Evolutionary conservation across 2,329 filamentous ascomycete genomes (phyloP).

Genomic region (Scytalidium lignicola): DNA sequence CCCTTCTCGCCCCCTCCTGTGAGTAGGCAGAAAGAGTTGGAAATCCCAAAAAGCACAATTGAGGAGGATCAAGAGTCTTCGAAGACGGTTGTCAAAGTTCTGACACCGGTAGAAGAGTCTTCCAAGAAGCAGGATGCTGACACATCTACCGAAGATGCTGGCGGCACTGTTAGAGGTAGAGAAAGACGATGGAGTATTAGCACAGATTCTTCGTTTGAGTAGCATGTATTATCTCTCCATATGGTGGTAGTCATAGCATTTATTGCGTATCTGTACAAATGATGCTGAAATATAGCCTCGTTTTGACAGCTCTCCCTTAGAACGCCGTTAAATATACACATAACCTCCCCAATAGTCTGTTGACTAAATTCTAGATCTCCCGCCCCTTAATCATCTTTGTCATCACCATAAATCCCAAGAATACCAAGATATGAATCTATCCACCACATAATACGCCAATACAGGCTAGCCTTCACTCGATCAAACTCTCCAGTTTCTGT

Average conservation of each 20-base stretch:
- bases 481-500: constrained; percentile 74
- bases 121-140: background rate
- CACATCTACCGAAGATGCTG: background rate
- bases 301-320: background rate
- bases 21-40: background rate
- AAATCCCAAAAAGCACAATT: background rate
- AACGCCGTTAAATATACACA: background rate
- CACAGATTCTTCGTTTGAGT: background rate
- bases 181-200: constrained; percentile 25
- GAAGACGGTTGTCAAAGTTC: too few species aligned
- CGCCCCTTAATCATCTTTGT: constrained; percentile 20
- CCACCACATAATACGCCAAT: constrained; percentile 63
- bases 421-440: constrained; percentile 53
- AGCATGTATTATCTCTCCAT: background rate
- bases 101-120: background rate
- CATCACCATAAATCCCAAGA: constrained; percentile 48
- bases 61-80: background rate
- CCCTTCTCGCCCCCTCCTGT: constrained; percentile 55
- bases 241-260: background rate
- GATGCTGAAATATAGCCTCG: background rate
- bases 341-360: background rate
- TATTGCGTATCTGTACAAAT: background rate
- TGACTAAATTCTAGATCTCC: background rate
- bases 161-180: constrained; percentile 7
- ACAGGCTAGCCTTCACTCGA: constrained; percentile 60